These are phyloP conservation scores for Apiosordaria backusii DNA, from an alignment of 495 filamentous ascomycete genomes.

Conservation along the genomic window DNA sequence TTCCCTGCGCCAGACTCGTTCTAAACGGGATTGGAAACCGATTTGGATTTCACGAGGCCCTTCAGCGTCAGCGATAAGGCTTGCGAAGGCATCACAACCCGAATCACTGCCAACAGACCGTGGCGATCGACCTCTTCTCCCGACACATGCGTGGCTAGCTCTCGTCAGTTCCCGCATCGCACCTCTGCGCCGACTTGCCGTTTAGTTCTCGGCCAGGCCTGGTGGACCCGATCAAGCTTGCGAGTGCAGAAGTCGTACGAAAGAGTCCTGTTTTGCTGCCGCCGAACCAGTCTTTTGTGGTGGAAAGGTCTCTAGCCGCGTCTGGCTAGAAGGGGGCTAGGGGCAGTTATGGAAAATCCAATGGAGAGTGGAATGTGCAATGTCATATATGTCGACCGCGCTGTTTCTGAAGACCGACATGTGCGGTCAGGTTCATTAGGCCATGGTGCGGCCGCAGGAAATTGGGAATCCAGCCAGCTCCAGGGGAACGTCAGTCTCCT, in stretches of 20 bases:
- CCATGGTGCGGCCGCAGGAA: background rate
- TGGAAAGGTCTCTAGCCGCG: slow-evolving; percentile 44
- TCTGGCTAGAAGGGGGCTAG: slow-evolving; percentile 42
- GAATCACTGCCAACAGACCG: background rate
- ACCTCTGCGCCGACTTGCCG: slow-evolving; percentile 26
- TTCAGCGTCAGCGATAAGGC: background rate
- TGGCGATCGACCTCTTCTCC: background rate
- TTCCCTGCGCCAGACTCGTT: background rate
- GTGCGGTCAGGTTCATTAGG: slow-evolving; percentile 12
- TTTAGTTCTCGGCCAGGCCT: slow-evolving; percentile 16
- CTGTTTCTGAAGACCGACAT: slow-evolving; percentile 57
- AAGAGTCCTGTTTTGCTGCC: slow-evolving; percentile 8
- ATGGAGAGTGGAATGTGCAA: slow-evolving; percentile 71
- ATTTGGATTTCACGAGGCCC: too few species aligned
- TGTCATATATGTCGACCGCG: slow-evolving; percentile 80
- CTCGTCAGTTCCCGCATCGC: background rate
- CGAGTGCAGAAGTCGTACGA: slow-evolving; percentile 9
- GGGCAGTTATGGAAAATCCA: slow-evolving; percentile 61
- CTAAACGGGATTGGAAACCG: background rate
- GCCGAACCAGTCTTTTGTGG: slow-evolving; percentile 24
- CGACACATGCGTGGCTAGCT: background rate
- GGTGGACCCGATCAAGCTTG: slow-evolving; percentile 9
- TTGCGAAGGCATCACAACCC: too few species aligned
- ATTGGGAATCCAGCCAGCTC: slow-evolving; percentile 37
- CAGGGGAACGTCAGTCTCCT: slow-evolving; percentile 46